Evolutionary conservation across 164 flowering plant genomes (phyloP), one percentile per base, ranked within the genome.

Genomic region (Brasenia schreberi): DNA sequence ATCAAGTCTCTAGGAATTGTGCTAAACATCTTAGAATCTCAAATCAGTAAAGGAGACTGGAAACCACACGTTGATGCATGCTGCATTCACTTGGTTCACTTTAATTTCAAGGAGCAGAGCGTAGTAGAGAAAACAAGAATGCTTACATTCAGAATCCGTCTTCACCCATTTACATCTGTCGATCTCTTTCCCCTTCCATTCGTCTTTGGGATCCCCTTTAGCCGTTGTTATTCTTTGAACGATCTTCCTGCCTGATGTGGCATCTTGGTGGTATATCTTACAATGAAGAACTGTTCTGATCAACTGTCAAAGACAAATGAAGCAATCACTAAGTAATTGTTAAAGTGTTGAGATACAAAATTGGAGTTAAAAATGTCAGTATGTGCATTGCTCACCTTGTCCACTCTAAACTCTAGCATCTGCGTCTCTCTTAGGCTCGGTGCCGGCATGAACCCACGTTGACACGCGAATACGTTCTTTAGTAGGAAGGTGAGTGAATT

Each of bases 141-240:
- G 18, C 93, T 83, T 77, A 86, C 96, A 87, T 69, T 92, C 96
- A n/a, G 96, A 86, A 77, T 92, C 96, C 7, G 95, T 92, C 69
- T 92, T 92, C 59, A 81, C 96, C 98, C 98, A 92, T 82, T 84
- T 89, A 64, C 74, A 71, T 61, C 76, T 82, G 63, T 78, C 79
- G 64, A 61, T 65, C 66, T 73, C 39, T 77, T 80, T 7, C 59
- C 33, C 17, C 27, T 33, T 19, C 23, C 4, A 33, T 33, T 85
- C 81, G 63, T 79, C 81, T 18, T 81, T 83, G 12, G 59, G 43
- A 2, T 70, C 73, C 33, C 18, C 59, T 33, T 77, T 72, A 2
- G 70, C 42, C 11, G 23, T 62, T 43, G 70, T 71, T 66, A 74
- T 79, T 52, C 82, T 81, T 66, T 73, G 81, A 64, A 92, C 61